Percentiles rank a stretch among this genome's conserved stretches.
Evolutionary conservation across 352 stramenopile species (phyloP).

Genomic region (Phytophthora podocarpi): DNA sequence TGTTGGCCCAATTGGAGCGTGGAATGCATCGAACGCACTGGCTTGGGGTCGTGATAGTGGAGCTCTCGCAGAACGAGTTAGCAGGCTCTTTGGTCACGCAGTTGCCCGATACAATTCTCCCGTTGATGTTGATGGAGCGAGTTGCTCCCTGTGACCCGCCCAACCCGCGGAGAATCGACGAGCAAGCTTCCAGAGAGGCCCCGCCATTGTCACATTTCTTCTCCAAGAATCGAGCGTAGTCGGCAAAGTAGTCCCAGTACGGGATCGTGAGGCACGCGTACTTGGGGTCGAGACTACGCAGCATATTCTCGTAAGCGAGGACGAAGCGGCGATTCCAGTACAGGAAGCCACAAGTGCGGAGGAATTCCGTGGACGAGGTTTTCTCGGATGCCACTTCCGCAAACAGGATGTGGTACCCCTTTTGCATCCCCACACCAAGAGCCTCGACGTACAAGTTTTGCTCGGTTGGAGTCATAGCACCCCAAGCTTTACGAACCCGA

Average conservation of each 20-base stretch:
- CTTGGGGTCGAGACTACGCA: conserved; percentile 39
- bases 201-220: conserved; percentile 24
- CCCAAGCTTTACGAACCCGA: conserved; percentile 37
- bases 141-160: conserved; percentile 32
- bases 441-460: conserved; percentile 42
- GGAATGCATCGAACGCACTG: conserved; percentile 45
- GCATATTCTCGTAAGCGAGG: conserved; percentile 61
- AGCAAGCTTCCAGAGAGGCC: conserved; percentile 40
- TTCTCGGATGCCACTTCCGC: conserved; percentile 38
- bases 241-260: conserved; percentile 67
- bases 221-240: conserved; percentile 41
- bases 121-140: conserved; percentile 38
- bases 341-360: conserved; percentile 50
- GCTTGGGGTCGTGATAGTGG: conserved; percentile 24
- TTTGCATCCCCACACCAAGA: conserved; percentile 32
- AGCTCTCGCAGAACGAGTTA: conserved; percentile 52
- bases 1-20: conserved; percentile 38
- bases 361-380: conserved; percentile 33
- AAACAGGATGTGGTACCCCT: conserved; percentile 48
- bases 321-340: conserved; percentile 61
- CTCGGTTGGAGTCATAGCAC: conserved; percentile 30
- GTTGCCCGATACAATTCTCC: conserved; percentile 19
- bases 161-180: conserved; percentile 40
- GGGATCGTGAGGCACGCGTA: conserved; percentile 54
- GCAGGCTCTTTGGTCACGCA: conserved; percentile 32